phyloP scores from a whole-genome alignment of 2,329 filamentous ascomycete genomes.

The Neurospora crassa region DNA sequence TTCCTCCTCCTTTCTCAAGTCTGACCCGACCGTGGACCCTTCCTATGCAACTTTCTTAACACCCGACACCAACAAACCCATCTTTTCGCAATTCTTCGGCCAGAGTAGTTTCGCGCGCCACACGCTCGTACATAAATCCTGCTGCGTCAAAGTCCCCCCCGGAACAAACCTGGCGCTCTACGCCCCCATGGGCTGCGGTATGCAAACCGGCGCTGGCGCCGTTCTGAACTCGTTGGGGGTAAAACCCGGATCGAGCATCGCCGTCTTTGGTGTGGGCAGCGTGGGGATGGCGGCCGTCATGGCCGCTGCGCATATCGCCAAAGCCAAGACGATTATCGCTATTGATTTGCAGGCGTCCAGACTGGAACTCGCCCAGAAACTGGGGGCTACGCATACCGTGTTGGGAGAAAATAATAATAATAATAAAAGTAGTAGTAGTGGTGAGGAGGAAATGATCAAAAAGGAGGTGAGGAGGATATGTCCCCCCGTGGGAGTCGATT shows the following conservation, averaged over 20 bases:
- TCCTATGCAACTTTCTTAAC: background rate
- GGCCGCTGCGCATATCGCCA: slow-evolving; percentile 22
- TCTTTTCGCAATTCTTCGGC: slow-evolving; percentile 23
- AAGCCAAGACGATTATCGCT: slow-evolving; percentile 21
- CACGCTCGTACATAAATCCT: slow-evolving; percentile 21
- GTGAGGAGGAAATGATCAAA: too few relatives aligned
- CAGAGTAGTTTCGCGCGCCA: slow-evolving; percentile 19
- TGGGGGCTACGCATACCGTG: slow-evolving; percentile 26
- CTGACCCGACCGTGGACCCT: background rate
- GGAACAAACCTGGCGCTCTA: slow-evolving; percentile 22
- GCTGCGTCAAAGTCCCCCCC: slow-evolving; percentile 20
- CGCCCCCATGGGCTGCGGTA: slow-evolving; percentile 26
- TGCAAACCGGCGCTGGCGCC: slow-evolving; percentile 28
- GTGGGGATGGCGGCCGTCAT: slow-evolving; percentile 28
- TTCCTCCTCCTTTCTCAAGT: background rate
- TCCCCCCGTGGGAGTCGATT: slow-evolving; percentile 20
- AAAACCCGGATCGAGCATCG: slow-evolving; percentile 18
- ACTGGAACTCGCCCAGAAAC: slow-evolving; percentile 20
- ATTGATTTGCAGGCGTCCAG: slow-evolving; percentile 21
- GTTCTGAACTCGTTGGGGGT: slow-evolving; percentile 24
- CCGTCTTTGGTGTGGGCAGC: slow-evolving; percentile 25
- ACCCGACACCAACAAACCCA: background rate
- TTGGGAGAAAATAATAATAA: too few relatives aligned
- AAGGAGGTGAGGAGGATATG: slow-evolving; percentile 20
- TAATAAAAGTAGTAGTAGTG: too few relatives aligned